phyloP scores from a whole-genome alignment of 805 yeast genomes.

The Nakazawaea wickerhamii region DNA sequence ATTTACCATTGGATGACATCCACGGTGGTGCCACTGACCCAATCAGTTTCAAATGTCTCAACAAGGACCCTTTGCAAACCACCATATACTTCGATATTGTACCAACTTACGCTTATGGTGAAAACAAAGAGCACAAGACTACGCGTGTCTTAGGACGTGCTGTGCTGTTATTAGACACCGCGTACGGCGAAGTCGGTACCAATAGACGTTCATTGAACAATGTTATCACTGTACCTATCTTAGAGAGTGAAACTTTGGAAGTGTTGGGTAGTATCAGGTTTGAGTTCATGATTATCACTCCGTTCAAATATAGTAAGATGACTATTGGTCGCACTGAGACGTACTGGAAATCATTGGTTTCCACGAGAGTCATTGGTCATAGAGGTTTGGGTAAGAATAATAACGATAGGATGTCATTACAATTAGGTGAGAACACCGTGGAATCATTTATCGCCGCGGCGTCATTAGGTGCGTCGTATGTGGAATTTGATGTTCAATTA shows the following conservation, averaged over 20 bases:
- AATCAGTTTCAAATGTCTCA: slow-evolving; percentile 58
- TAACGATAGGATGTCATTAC: slow-evolving; percentile 66
- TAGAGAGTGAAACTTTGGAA: slow-evolving; percentile 67
- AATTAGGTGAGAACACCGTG: slow-evolving; percentile 91
- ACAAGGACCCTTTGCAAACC: slow-evolving; percentile 45
- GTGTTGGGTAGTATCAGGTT: slow-evolving; percentile 74
- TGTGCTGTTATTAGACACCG: slow-evolving; percentile 61
- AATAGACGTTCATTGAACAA: slow-evolving; percentile 63
- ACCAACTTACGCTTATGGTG: slow-evolving; percentile 69
- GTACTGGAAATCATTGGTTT: slow-evolving; percentile 86
- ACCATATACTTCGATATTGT: slow-evolving; percentile 76
- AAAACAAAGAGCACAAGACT: slow-evolving; percentile 15
- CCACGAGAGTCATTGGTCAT: slow-evolving; percentile 92
- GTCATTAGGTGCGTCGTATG: slow-evolving; percentile 91
- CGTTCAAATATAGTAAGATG: slow-evolving; percentile 70
- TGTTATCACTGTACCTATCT: slow-evolving; percentile 64
- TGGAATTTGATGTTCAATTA: slow-evolving; percentile 93
- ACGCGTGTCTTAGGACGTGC: slow-evolving; percentile 71
- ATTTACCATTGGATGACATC: slow-evolving; percentile 79
- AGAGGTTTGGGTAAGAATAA: slow-evolving; percentile 91
- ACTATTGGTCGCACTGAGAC: slow-evolving; percentile 63
- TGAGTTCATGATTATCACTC: slow-evolving; percentile 64
- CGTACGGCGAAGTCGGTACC: slow-evolving; percentile 62
- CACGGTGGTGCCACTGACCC: slow-evolving; percentile 68
- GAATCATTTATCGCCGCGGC: slow-evolving; percentile 96